Evolutionary conservation across 208 protist genomes (phyloP), one percentile per base, ranked within the genome.

Genomic region (Lotmaria passim): DNA sequence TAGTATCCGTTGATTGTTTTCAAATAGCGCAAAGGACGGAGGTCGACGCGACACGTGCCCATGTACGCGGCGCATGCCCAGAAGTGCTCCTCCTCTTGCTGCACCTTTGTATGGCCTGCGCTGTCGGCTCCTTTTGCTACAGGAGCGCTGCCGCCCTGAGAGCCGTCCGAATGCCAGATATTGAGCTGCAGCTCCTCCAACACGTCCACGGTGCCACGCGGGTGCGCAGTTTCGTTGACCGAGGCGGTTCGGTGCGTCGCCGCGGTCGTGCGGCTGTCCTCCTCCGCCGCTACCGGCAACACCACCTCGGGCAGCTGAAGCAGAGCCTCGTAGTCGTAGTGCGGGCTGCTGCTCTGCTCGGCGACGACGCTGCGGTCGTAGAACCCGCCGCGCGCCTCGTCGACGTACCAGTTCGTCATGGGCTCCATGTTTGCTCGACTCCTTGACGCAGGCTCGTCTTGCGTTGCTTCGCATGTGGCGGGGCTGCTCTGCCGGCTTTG

Each of bases 21-120:
- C 17, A 96, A 62, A 61, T 90, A 93, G 6, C 88, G 86, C 61
- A 96, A 75, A 7, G 88, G 82, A 30, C 85, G 82, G 6, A 96
- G 85, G 69, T 96, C 88, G 4, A 96, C 75, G 11, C 81, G 68
- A 51, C 81, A 90, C 24, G 88, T 83, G 47, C 88, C 91, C 64
- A 93, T 69, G 51, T 82, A 75, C 23, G 87, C 84, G 0, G 85
- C 76, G 11, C 66, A 75, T 5, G 75, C 73, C 91, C 87, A 94
- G 56, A 93, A 93, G n/a, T 64, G 23, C 41, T 85, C 68, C 57
- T 93, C 88, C 7, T 74, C 66, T 46, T 67, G 47, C 52, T 12
- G 41, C 31, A 19, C 38, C 41, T n/a, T 67, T 38, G 44, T 34
- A 47, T 48, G 47, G 17, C 2, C 30, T 14, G 44, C 15, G 19